Conservation (phyloP, 345 rosid species). For the Eucalyptus erythrocorys region DNA sequence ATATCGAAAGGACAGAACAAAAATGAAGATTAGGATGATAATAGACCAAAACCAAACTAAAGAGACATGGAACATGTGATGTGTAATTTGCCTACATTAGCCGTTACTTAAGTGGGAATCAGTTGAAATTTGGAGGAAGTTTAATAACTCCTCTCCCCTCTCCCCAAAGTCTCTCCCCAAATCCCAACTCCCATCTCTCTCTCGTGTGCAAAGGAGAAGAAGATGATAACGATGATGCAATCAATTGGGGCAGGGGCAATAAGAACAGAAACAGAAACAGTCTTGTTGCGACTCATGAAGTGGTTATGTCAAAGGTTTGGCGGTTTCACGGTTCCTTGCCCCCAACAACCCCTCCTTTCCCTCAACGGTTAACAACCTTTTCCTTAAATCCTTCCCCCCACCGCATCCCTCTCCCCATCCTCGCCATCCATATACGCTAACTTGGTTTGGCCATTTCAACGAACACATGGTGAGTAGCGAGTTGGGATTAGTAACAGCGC, state of each 20-base stretch:
- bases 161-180: background rate
- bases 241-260: background rate
- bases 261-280: background rate
- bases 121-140: background rate
- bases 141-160: background rate
- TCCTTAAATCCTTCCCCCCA: background rate
- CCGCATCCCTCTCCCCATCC: background rate
- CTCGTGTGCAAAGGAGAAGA: background rate
- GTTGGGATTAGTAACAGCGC: too few species aligned
- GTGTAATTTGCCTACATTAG: background rate
- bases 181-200: background rate
- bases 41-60: background rate
- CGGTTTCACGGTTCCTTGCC: conserved; percentile 34
- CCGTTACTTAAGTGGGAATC: background rate
- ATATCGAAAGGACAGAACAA: background rate
- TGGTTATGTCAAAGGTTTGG: conserved; percentile 10
- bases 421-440: background rate
- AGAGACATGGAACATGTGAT: background rate
- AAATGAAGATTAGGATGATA: background rate
- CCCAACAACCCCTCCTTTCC: background rate
- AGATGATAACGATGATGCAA: background rate
- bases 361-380: conserved; percentile 5
- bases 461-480: too few species aligned
- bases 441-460: too few species aligned
- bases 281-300: background rate